A percentile compares a stretch with the other conserved stretches of the same genome.
phyloP scores from a whole-genome alignment of 257 asterid genomes.

The Osmanthus fragrans region DNA sequence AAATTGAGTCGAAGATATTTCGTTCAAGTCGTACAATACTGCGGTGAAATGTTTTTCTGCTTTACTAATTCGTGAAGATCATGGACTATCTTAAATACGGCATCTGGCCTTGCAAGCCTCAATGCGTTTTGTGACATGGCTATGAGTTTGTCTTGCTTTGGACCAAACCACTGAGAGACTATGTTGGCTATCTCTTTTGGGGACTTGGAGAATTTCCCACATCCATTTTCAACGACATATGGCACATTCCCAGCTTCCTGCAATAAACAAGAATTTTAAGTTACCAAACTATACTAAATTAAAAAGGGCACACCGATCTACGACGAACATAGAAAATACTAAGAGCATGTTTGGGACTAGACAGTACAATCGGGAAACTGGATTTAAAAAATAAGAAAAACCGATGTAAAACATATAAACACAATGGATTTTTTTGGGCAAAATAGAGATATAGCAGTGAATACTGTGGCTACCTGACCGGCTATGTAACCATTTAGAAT shows the following conservation, averaged over 20 bases:
- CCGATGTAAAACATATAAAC: neutral
- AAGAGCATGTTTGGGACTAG: neutral
- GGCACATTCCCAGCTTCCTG: conserved; percentile 99
- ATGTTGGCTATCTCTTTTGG: conserved; percentile 81
- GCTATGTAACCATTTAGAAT: conserved; percentile 86
- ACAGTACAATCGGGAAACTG: neutral
- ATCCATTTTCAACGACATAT: conserved; percentile 83
- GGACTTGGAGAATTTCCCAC: conserved; percentile 88
- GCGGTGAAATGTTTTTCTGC: conserved; percentile 53
- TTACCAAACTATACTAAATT: neutral
- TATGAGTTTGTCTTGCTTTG: conserved; percentile 67
- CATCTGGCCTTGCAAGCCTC: conserved; percentile 81
- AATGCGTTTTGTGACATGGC: conserved; percentile 80
- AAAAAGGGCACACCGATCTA: neutral
- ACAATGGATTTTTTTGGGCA: neutral
- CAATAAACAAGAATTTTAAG: neutral
- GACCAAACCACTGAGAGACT: conserved; percentile 91
- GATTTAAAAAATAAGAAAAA: neutral
- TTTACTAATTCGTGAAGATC: conserved; percentile 85
- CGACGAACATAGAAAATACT: neutral
- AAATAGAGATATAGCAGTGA: neutral
- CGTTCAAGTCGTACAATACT: conserved; percentile 42
- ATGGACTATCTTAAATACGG: conserved; percentile 93
- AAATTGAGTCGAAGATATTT: neutral
- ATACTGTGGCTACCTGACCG: conserved; percentile 68